phyloP scores from a whole-genome alignment of 169 alveolate species.

The Cryptosporidium sp. region DNA sequence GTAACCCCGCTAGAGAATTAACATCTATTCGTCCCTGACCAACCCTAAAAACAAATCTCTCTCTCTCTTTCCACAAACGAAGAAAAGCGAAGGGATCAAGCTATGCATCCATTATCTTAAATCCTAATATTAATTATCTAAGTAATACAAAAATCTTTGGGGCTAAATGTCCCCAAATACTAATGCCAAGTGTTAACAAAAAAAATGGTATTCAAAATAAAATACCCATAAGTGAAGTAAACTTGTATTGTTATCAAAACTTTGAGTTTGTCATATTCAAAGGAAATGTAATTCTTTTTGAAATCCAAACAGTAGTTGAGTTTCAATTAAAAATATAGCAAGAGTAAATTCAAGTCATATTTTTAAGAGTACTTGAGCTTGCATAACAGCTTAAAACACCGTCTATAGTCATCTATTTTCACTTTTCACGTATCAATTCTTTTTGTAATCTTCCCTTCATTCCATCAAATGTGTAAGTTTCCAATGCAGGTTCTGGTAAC shows the following conservation, averaged over 20 bases:
- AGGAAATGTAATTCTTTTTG: constrained; percentile 16
- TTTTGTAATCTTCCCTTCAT: constrained; percentile 20
- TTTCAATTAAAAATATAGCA: constrained; percentile 36
- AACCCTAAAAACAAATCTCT: not conserved
- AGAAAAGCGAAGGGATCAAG: not conserved
- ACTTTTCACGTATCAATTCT: constrained; percentile 1
- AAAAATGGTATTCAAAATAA: constrained; percentile 1
- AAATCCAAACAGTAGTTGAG: constrained; percentile 61
- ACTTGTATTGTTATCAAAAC: constrained; percentile 1
- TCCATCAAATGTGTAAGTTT: constrained; percentile 64
- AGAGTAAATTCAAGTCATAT: constrained; percentile 31
- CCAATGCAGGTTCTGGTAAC: constrained; percentile 43
- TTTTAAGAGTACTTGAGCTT: constrained; percentile 41
- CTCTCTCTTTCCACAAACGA: not conserved
- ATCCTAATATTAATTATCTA: not conserved
- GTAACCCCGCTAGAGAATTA: not conserved
- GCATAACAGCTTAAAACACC: not conserved
- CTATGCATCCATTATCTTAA: constrained; percentile 9
- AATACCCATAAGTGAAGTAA: not conserved
- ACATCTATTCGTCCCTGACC: not conserved
- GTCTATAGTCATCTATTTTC: constrained; percentile 1
- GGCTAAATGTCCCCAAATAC: not conserved
- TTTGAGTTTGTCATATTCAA: not conserved
- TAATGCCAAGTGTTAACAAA: not conserved
- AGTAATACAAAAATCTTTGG: constrained; percentile 1